phyloP scores from a whole-genome alignment of 2,329 filamentous ascomycete species.

The Lachnellula suecica region DNA sequence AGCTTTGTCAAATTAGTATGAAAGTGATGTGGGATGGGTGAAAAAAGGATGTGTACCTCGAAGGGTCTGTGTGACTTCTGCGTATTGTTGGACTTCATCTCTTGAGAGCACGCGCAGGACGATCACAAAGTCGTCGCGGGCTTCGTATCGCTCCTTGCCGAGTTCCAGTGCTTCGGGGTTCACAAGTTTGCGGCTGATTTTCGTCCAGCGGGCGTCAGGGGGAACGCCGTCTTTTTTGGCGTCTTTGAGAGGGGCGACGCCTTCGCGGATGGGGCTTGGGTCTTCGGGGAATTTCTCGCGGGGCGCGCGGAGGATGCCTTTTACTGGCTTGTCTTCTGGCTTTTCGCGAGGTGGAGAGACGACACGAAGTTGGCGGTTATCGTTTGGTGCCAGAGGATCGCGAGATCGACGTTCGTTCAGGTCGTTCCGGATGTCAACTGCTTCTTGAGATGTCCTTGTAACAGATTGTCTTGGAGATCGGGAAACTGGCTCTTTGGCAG shows the following conservation, averaged over 20 bases:
- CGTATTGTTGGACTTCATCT: conserved; percentile 88
- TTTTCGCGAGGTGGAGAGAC: conserved; percentile 69
- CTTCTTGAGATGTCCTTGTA: conserved; percentile 24
- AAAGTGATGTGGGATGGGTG: neutral
- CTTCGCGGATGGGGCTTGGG: conserved; percentile 78
- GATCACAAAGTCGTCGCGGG: conserved; percentile 91
- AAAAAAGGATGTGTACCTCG: conserved; percentile 58
- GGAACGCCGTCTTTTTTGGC: conserved; percentile 75
- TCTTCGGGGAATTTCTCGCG: conserved; percentile 85
- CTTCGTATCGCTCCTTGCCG: conserved; percentile 88
- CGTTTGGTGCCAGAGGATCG: conserved; percentile 19
- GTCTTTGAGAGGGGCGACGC: conserved; percentile 91
- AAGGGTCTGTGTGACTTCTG: conserved; percentile 76
- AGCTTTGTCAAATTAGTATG: conserved; percentile 17
- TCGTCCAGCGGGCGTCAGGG: conserved; percentile 84
- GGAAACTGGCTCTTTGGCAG: conserved; percentile 19
- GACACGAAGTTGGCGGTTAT: conserved; percentile 46
- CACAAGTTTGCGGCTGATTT: conserved; percentile 83
- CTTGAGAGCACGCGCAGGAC: conserved; percentile 83
- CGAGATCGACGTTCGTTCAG: conserved; percentile 24
- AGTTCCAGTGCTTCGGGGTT: conserved; percentile 84
- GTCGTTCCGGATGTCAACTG: conserved; percentile 24
- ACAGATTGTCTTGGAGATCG: conserved; percentile 20
- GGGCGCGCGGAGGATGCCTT: conserved; percentile 83
- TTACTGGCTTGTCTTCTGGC: conserved; percentile 67